These are phyloP conservation scores for Teunomyces kruisii DNA, from an alignment of 805 yeast genomes.

Conservation along the genomic window DNA sequence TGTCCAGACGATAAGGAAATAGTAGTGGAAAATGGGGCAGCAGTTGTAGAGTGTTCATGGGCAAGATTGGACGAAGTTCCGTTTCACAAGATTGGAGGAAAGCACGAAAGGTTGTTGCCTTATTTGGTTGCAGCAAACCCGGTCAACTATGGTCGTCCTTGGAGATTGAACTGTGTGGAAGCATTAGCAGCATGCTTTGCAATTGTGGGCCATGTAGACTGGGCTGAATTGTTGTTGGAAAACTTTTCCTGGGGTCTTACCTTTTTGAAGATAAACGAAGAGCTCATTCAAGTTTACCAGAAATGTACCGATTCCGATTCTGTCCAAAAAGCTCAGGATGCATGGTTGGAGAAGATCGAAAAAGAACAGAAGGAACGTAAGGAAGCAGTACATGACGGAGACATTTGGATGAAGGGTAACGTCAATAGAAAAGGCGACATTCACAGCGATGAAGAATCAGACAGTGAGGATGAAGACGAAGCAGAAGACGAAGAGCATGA, in stretches of 20 bases:
- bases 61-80: conserved; percentile 98
- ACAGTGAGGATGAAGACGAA: conserved; percentile 17
- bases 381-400: conserved; percentile 50
- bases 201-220: conserved; percentile 84
- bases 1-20: conserved; percentile 82
- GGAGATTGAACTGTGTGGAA: conserved; percentile 95
- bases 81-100: conserved; percentile 87
- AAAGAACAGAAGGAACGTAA: conserved; percentile 64
- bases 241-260: conserved; percentile 95
- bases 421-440: conserved; percentile 51
- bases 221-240: conserved; percentile 76
- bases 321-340: conserved; percentile 67
- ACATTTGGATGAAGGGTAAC: conserved; percentile 78
- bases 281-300: conserved; percentile 70
- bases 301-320: conserved; percentile 79
- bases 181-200: conserved; percentile 97
- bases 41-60: conserved; percentile 99
- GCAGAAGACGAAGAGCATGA: conserved; percentile 14
- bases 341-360: conserved; percentile 69
- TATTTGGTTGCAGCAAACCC: conserved; percentile 95
- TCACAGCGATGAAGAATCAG: conserved; percentile 14
- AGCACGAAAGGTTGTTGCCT: conserved; percentile 81
- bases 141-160: conserved; percentile 94
- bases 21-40: conserved; percentile 83
- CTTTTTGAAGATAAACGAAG: conserved; percentile 79